phyloP scores from a whole-genome alignment of 2,329 filamentous ascomycete species.

The Furcasterigmium sp. region DNA sequence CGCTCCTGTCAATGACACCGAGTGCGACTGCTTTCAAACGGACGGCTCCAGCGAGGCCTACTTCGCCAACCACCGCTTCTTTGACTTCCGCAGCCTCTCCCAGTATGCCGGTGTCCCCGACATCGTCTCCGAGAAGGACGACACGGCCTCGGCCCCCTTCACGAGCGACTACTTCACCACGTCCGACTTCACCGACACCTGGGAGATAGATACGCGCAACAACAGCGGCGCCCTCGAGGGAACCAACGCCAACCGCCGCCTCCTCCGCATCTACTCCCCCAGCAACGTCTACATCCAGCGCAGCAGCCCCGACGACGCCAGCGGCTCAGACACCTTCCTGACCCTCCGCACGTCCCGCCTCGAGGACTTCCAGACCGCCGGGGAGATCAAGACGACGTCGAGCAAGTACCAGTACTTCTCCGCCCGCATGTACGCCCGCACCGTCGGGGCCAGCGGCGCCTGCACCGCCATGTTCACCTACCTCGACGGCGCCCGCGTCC shows the following conservation, averaged over 20 bases:
- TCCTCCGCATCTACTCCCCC: slow-evolving; percentile 33
- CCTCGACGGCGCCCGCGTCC: slow-evolving; percentile 23
- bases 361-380: slow-evolving; percentile 36
- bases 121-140: slow-evolving; percentile 19
- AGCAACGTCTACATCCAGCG: slow-evolving; percentile 41
- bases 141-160: slow-evolving; percentile 20
- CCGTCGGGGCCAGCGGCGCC: slow-evolving; percentile 40
- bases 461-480: slow-evolving; percentile 51
- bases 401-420: slow-evolving; percentile 32
- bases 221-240: slow-evolving; percentile 19
- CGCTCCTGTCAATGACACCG: slow-evolving; percentile 21
- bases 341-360: slow-evolving; percentile 42
- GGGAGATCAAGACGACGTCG: slow-evolving; percentile 38
- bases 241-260: slow-evolving; percentile 18
- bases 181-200: slow-evolving; percentile 27
- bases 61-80: slow-evolving; percentile 41
- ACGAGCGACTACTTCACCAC: slow-evolving; percentile 34
- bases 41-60: slow-evolving; percentile 37
- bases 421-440: slow-evolving; percentile 46
- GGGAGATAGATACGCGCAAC: slow-evolving; percentile 34
- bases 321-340: slow-evolving; percentile 28
- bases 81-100: slow-evolving; percentile 40
- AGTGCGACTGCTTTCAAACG: slow-evolving; percentile 43
- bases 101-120: slow-evolving; percentile 31
- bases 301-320: too few species aligned